Percentiles rank a stretch among this genome's conserved stretches.
phyloP scores from a whole-genome alignment of 306 rosid genomes.

The Albizia julibrissin region DNA sequence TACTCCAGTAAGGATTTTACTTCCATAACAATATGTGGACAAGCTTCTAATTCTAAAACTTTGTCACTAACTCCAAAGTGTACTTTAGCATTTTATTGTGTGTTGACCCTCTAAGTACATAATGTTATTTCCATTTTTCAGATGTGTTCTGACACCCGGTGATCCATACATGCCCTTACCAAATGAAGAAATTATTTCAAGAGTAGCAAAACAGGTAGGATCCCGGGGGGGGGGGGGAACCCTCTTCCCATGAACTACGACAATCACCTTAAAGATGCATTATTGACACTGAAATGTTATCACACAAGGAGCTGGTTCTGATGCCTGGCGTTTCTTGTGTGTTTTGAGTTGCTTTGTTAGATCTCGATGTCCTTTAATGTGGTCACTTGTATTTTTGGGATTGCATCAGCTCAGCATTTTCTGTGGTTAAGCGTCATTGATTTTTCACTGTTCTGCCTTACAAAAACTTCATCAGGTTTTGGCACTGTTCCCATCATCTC shows the following conservation, averaged over 20 bases:
- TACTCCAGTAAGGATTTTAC: conserved; percentile 78
- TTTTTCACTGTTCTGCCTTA: not conserved
- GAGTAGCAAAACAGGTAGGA: conserved; percentile 84
- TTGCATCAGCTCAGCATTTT: conserved; percentile 19
- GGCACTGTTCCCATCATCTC: conserved; percentile 85
- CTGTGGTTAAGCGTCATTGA: not conserved
- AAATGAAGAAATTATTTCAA: conserved; percentile 83
- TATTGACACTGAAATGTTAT: conserved; percentile 10
- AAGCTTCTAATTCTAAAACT: not conserved
- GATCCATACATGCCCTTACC: conserved; percentile 98
- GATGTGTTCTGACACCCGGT: conserved; percentile 97
- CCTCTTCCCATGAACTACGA: conserved; percentile 4
- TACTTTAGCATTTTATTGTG: conserved; percentile 8
- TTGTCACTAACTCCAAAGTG: not conserved
- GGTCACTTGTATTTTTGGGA: conserved; percentile 2
- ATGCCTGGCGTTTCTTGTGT: conserved; percentile 11
- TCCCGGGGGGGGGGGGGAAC: not conserved
- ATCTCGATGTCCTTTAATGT: not conserved
- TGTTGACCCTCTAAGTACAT: conserved; percentile 29
- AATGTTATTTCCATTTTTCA: conserved; percentile 41
- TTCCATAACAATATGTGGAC: not conserved
- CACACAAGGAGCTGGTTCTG: conserved; percentile 8
- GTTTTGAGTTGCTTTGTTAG: not conserved
- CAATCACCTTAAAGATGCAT: conserved; percentile 20
- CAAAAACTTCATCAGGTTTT: conserved; percentile 53